Conservation (phyloP, 345 rosid species). For the Aquilaria yunnanensis region DNA sequence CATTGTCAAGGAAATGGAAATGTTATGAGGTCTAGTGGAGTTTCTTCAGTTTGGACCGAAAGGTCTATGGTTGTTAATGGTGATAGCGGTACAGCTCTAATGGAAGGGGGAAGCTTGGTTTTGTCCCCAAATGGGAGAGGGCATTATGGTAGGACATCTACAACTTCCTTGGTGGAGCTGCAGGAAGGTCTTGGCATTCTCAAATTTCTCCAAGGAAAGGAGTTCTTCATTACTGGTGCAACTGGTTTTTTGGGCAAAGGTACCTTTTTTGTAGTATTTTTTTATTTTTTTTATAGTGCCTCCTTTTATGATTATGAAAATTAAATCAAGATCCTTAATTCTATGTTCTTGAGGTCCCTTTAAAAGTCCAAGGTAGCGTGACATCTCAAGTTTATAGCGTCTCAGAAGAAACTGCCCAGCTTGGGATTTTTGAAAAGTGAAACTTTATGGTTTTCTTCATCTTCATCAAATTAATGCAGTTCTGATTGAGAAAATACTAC, state of each 20-base stretch:
- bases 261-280: constrained; percentile 4
- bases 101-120: constrained; percentile 56
- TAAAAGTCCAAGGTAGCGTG: no score
- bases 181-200: constrained; percentile 85
- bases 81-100: constrained; percentile 30
- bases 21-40: constrained; percentile 23
- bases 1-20: constrained; percentile 55
- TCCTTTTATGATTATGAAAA: background rate
- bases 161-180: constrained; percentile 37
- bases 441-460: no score
- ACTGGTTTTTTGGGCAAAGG: constrained; percentile 98
- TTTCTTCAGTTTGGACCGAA: constrained; percentile 48
- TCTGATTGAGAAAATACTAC: constrained; percentile 79
- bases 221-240: constrained; percentile 72
- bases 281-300: background rate
- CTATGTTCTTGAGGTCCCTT: no score
- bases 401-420: no score
- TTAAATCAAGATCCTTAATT: no score
- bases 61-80: constrained; percentile 31
- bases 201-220: constrained; percentile 72
- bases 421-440: no score
- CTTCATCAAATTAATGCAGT: constrained; percentile 27
- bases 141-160: constrained; percentile 30
- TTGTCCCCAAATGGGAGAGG: constrained; percentile 48
- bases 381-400: no score